phyloP scores from a whole-genome alignment of 306 rosid species.

The Vicia villosa region DNA sequence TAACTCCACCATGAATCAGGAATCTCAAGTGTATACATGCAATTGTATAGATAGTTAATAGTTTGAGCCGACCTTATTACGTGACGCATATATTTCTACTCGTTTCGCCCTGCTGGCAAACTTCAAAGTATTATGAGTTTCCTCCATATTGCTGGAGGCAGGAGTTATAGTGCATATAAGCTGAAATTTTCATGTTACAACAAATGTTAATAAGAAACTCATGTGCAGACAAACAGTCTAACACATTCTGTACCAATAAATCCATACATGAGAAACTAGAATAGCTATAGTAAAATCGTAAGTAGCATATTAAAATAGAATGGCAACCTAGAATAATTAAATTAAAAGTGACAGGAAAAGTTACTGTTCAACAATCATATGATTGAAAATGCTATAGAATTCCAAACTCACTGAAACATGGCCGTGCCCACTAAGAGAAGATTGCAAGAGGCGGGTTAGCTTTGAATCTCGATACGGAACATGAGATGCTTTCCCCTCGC shows the following conservation, averaged over 20 bases:
- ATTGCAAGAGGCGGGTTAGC: conserved; percentile 97
- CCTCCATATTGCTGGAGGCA: conserved; percentile 98
- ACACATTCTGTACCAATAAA: not conserved
- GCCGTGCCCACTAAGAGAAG: conserved; percentile 94
- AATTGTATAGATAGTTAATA: conserved; percentile 13
- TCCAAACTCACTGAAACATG: conserved; percentile 90
- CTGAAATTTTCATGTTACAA: conserved; percentile 51
- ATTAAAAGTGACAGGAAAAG: conserved; percentile 15
- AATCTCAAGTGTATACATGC: conserved; percentile 26
- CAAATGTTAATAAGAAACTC: conserved; percentile 28
- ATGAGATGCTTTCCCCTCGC: conserved; percentile 99
- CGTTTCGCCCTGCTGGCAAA: conserved; percentile 99
- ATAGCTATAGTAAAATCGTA: not conserved
- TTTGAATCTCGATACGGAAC: conserved; percentile 99
- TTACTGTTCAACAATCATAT: conserved; percentile 12
- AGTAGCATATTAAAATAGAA: conserved; percentile 6
- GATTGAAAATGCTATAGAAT: conserved; percentile 30
- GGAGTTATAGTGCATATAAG: conserved; percentile 99
- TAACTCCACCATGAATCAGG: conserved; percentile 31
- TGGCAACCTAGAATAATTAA: conserved; percentile 8
- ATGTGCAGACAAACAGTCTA: conserved; percentile 4
- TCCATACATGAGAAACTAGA: conserved; percentile 19
- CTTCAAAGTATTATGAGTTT: conserved; percentile 98
- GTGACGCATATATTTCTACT: conserved; percentile 94
- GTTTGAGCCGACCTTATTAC: conserved; percentile 75